phyloP scores from a whole-genome alignment of 2,329 filamentous ascomycete species.

The Trichoderma arundinaceum region DNA sequence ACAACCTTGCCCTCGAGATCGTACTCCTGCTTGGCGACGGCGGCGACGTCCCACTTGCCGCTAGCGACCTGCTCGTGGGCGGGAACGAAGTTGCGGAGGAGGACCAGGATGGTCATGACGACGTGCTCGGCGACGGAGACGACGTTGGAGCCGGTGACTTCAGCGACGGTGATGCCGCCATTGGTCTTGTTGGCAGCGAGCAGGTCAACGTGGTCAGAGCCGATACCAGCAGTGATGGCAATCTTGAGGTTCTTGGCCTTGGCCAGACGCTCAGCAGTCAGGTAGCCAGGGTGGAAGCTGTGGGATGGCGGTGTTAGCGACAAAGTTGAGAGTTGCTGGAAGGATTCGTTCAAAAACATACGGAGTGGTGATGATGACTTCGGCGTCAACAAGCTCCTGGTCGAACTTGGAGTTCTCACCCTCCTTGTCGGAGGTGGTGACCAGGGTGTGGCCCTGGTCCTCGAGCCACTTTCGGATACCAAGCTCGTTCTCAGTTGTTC shows the following conservation, averaged over 20 bases:
- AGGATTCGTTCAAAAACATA: slow-evolving; percentile 49
- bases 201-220: slow-evolving; percentile 97
- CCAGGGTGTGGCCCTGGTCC: slow-evolving; percentile 91
- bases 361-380: slow-evolving; percentile 99
- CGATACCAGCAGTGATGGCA: slow-evolving; percentile 95
- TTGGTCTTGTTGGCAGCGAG: slow-evolving; percentile 98
- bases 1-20: slow-evolving; percentile 98
- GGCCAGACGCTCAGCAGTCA: slow-evolving; percentile 92
- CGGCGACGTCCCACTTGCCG: slow-evolving; percentile 95
- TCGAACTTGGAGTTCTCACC: slow-evolving; percentile 92
- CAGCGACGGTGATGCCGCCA: slow-evolving; percentile 93
- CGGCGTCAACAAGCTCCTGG: slow-evolving; percentile 92
- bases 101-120: slow-evolving; percentile 95
- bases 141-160: slow-evolving; percentile 98
- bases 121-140: slow-evolving; percentile 99
- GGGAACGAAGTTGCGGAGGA: slow-evolving; percentile 98
- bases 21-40: slow-evolving; percentile 96
- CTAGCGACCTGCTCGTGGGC: slow-evolving; percentile 90
- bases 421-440: slow-evolving; percentile 98
- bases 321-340: too few species aligned
- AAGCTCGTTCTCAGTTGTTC: slow-evolving; percentile 98
- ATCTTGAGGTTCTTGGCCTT: slow-evolving; percentile 99
- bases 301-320: background rate
- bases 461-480: slow-evolving; percentile 97
- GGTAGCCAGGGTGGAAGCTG: slow-evolving; percentile 97